Conservation (phyloP, 2,329 filamentous ascomycete species). For the Cyclaneusma minus region DNA sequence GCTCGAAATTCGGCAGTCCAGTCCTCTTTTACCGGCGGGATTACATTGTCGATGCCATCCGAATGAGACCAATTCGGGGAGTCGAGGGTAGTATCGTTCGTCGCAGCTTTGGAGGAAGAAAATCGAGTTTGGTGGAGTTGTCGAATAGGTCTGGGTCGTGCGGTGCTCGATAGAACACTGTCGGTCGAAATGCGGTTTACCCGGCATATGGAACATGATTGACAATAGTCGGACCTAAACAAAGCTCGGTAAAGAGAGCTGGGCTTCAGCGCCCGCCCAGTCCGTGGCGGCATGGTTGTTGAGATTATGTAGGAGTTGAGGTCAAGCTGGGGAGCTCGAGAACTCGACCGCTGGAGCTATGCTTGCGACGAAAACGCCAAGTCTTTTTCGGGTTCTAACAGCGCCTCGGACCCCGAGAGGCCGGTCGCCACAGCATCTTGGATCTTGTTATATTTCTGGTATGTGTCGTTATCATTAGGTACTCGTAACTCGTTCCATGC, state of each 20-base stretch:
- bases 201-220: constrained; percentile 14
- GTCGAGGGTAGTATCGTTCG: background rate
- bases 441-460: no score
- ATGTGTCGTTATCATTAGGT: constrained; percentile 3
- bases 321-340: no score
- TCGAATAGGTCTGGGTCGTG: constrained; percentile 1
- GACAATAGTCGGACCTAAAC: constrained; percentile 1
- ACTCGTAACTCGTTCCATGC: no score
- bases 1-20: constrained; percentile 10
- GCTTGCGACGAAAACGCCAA: no score
- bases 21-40: background rate
- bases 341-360: no score
- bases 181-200: background rate
- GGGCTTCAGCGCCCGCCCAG: background rate
- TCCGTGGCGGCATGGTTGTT: constrained; percentile 1
- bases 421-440: no score
- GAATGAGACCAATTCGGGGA: background rate
- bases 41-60: background rate
- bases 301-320: background rate
- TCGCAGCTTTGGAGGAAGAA: background rate
- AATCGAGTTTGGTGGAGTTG: constrained; percentile 5
- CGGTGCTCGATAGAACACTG: constrained; percentile 4
- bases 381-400: no score
- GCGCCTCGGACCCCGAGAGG: no score
- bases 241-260: background rate